These are phyloP conservation scores for Cochlearia excelsa DNA, from an alignment of 345 rosid species.

Conservation along the genomic window DNA sequence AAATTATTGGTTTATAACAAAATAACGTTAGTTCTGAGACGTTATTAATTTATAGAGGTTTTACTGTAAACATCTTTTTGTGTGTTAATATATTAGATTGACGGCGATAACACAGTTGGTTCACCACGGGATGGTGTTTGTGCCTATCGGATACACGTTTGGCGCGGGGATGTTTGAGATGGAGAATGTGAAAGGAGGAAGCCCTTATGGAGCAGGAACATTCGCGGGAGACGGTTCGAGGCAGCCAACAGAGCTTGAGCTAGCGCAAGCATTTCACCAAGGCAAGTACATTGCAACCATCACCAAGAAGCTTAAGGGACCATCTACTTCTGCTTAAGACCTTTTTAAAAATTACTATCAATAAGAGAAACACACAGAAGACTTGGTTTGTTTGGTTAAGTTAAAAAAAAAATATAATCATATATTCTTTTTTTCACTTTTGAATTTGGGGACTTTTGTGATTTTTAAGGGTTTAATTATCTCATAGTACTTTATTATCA, in stretches of 20 bases:
- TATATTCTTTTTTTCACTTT: constrained; percentile 29
- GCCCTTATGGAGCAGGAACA: constrained; percentile 95
- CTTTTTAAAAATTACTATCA: constrained; percentile 2
- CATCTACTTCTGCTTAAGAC: constrained; percentile 30
- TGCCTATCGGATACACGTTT: constrained; percentile 90
- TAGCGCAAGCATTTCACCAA: constrained; percentile 92
- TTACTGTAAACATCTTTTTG: neutral
- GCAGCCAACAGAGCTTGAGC: constrained; percentile 77
- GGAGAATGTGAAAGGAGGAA: constrained; percentile 91
- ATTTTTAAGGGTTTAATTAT: constrained; percentile 26
- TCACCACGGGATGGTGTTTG: constrained; percentile 92
- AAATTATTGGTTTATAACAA: too few species aligned
- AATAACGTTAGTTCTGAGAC: too few species aligned
- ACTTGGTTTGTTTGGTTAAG: constrained; percentile 17
- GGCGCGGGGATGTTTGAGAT: constrained; percentile 98
- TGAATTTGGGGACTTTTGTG: constrained; percentile 25
- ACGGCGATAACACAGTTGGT: constrained; percentile 95
- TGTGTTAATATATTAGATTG: constrained; percentile 44
- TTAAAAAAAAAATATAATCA: neutral
- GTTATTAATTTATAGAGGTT: too few species aligned
- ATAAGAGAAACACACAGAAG: neutral
- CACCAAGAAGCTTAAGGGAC: constrained; percentile 83
- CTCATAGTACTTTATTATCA: constrained; percentile 11
- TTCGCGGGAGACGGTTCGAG: constrained; percentile 88
- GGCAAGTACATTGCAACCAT: constrained; percentile 85